Base-by-base conservation (phyloP, 495 filamentous ascomycete genomes). In the Penicillium salamii region DNA sequence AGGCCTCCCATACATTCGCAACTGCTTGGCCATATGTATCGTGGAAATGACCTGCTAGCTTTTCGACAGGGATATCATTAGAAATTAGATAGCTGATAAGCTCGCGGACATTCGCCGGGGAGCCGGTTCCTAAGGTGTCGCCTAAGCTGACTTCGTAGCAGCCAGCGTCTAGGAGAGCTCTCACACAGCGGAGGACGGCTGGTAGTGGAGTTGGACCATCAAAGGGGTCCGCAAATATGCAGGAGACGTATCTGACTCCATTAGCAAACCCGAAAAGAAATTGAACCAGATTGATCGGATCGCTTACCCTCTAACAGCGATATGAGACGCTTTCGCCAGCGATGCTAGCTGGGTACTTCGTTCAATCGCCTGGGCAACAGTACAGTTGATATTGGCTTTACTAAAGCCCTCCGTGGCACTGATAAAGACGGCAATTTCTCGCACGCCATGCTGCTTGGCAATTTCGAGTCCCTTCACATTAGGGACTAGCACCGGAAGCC, bases 131-230 rank as follows among this genome's bases (percentile, higher is more conserved):
- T 0, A 68, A 47, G 0, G 74, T 77, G 43, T 77, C 74, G 7
- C 72, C 72, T 1, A 76, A 62, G 18, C 71, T 71, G 23, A 77
- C 55, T 54, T 77, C 72, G 46, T 75, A 74, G 42, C 69, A 74
- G 0, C 73, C 73, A 24, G 63, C 62, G 23, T 66, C 56, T 0
- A 75, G 58, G 2, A 77, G 57, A 11, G 50, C 36, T 32, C 53
- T 49, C 0, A 66, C 61, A 15, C 67, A 68, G n/a, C 20, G 53
- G 12, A 74, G 54, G 0, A 75, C 71, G 5, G 65, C 52, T 12
- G 52, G 39, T 14, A 59, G 57, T 5, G 62, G 37, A 1, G 67
- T 68, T 4, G 58, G 57, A 3, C 68, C 71, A 21, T 71, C 62
- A 31, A 63, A 72, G 11, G 73, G 73, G 34, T 72, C 68, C 17